A percentile compares a stretch with the other conserved stretches of the same genome.
Evolutionary conservation across 2,329 filamentous ascomycete species (phyloP).

Genomic region (Venturia aucupariae): DNA sequence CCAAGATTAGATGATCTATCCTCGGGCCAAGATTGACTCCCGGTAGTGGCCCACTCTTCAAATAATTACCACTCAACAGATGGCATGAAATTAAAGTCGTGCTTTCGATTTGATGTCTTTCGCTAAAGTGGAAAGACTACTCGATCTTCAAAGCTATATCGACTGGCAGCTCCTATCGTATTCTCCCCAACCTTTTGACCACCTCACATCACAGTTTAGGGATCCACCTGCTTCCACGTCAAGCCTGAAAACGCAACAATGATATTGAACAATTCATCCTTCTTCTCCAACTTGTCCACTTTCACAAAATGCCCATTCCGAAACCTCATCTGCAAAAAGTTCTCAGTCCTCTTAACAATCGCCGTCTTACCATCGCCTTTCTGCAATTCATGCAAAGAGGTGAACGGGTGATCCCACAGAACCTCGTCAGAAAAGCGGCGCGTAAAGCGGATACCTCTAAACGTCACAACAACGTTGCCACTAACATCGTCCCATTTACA

Average conservation of each 20-base stretch:
- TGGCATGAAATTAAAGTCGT: too few species aligned
- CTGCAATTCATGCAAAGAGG: background rate
- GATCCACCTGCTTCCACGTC: slow-evolving; percentile 7
- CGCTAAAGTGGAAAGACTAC: too few species aligned
- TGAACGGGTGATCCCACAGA: background rate
- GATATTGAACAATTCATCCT: slow-evolving; percentile 13
- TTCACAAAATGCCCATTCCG: background rate
- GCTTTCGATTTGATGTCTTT: too few species aligned
- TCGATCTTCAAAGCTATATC: too few species aligned
- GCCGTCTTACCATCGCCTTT: slow-evolving; percentile 8
- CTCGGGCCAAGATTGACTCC: background rate
- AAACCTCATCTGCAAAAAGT: slow-evolving; percentile 6
- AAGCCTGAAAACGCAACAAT: slow-evolving; percentile 12
- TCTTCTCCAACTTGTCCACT: slow-evolving; percentile 9
- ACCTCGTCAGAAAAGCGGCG: background rate
- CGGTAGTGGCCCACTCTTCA: too few species aligned
- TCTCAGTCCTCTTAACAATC: slow-evolving; percentile 5
- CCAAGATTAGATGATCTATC: background rate
- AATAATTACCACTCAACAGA: too few species aligned
- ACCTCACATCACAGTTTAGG: background rate
- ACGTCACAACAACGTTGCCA: background rate
- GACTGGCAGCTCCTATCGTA: too few species aligned
- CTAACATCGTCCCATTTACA: slow-evolving; percentile 7
- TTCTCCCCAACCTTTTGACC: too few species aligned
- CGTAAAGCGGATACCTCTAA: background rate